phyloP scores from a whole-genome alignment of 169 alveolate species.

The Eimeria praecox region DNA sequence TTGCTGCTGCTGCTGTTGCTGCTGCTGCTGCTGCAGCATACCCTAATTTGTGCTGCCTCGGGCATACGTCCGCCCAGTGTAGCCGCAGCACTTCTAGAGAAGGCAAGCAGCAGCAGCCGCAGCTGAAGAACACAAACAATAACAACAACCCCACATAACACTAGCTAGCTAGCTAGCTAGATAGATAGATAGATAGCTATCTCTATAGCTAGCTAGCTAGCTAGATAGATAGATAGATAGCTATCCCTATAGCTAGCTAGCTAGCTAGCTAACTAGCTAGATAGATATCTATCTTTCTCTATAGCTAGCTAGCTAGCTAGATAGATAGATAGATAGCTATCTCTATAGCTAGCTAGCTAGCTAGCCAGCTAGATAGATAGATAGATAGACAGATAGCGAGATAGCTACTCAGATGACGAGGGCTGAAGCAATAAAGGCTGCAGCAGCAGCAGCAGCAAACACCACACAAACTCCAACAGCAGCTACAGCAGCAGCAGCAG shows the following conservation, averaged over 20 bases:
- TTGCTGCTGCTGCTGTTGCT: constrained; percentile 27
- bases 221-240: too few species aligned
- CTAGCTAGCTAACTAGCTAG: too few species aligned
- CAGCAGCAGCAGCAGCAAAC: neutral
- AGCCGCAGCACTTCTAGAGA: constrained; percentile 8
- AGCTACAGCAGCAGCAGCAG: constrained; percentile 33
- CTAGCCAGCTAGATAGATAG: too few species aligned
- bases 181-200: neutral
- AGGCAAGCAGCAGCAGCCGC: neutral
- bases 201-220: neutral
- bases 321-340: too few species aligned
- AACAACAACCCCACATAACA: neutral
- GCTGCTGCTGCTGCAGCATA: constrained; percentile 36
- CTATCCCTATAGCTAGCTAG: too few species aligned
- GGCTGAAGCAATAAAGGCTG: too few species aligned
- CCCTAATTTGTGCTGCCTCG: neutral
- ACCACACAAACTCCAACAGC: neutral
- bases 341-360: too few species aligned
- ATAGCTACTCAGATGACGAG: too few species aligned
- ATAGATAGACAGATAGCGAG: too few species aligned
- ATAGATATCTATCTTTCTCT: too few species aligned
- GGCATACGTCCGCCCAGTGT: constrained; percentile 50
- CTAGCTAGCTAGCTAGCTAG: neutral
- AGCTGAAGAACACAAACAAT: neutral
- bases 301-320: too few species aligned